phyloP scores from a whole-genome alignment of 768 basidiomycete species.

The Ramaria rubella region DNA sequence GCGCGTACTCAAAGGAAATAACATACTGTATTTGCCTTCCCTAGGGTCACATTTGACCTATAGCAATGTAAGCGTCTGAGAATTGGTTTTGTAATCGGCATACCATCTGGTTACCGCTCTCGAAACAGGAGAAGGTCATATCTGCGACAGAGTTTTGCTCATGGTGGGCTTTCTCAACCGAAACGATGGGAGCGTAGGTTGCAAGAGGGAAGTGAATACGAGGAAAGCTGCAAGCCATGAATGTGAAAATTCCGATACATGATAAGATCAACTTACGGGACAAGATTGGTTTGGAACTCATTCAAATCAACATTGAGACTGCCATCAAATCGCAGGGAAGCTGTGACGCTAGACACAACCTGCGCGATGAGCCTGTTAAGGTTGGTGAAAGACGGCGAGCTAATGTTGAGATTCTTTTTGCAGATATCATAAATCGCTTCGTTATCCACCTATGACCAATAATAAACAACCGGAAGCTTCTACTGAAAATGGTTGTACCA shows the following conservation, averaged over 20 bases:
- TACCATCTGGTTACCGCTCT: slow-evolving; percentile 94
- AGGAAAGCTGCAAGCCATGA: slow-evolving; percentile 59
- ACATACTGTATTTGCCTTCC: slow-evolving; percentile 96
- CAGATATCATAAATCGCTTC: slow-evolving; percentile 99
- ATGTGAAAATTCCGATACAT: slow-evolving; percentile 11
- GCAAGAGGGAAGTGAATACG: slow-evolving; percentile 98
- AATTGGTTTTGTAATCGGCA: slow-evolving; percentile 16
- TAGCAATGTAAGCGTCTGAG: background rate
- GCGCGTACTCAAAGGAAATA: background rate
- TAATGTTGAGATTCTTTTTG: slow-evolving; percentile 87
- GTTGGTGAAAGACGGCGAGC: slow-evolving; percentile 86
- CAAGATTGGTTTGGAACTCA: slow-evolving; percentile 98
- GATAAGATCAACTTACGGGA: slow-evolving; percentile 59
- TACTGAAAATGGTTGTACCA: slow-evolving; percentile 45
- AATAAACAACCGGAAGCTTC: background rate
- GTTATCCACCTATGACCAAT: slow-evolving; percentile 73
- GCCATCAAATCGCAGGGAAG: slow-evolving; percentile 94
- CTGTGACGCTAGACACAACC: slow-evolving; percentile 96
- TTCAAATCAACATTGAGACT: slow-evolving; percentile 95
- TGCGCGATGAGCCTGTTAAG: slow-evolving; percentile 96
- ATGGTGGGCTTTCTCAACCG: slow-evolving; percentile 91
- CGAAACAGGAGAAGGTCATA: slow-evolving; percentile 98
- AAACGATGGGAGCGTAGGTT: slow-evolving; percentile 91
- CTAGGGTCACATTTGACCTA: slow-evolving; percentile 85
- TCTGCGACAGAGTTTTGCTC: slow-evolving; percentile 97